Evolutionary conservation across 2,329 filamentous ascomycete species (phyloP).

Genomic region (Penicillium brasilianum): DNA sequence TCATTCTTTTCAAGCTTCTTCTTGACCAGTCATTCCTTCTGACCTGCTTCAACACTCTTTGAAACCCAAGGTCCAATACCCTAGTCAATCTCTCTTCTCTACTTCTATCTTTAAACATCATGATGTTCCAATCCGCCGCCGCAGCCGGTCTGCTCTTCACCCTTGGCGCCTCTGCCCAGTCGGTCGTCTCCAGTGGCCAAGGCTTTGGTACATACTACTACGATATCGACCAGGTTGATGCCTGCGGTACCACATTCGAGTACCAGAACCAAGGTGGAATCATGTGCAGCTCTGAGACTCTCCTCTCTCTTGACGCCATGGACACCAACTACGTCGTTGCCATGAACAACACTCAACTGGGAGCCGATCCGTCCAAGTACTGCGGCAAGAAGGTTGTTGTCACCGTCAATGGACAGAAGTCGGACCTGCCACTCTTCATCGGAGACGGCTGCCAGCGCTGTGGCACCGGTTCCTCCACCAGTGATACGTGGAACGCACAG

Average conservation of each 20-base stretch:
- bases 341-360: constrained; percentile 26
- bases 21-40: background rate
- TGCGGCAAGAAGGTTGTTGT: constrained; percentile 25
- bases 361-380: constrained; percentile 16
- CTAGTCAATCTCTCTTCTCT: background rate
- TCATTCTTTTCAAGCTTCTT: background rate
- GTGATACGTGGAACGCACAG: background rate
- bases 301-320: constrained; percentile 16
- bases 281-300: constrained; percentile 16
- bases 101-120: background rate
- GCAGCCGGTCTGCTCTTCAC: constrained; percentile 5
- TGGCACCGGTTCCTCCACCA: constrained; percentile 12
- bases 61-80: background rate
- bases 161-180: constrained; percentile 4
- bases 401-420: constrained; percentile 20
- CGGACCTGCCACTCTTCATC: constrained; percentile 23
- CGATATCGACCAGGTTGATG: constrained; percentile 17
- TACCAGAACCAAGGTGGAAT: constrained; percentile 21
- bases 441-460: constrained; percentile 25
- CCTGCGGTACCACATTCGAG: constrained; percentile 19
- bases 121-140: constrained; percentile 3
- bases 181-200: background rate
- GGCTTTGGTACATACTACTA: constrained; percentile 27
- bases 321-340: constrained; percentile 25
- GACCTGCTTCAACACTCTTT: background rate